These are phyloP conservation scores for Neurospora sp. DNA, from an alignment of 495 filamentous ascomycete species.

Conservation along the genomic window DNA sequence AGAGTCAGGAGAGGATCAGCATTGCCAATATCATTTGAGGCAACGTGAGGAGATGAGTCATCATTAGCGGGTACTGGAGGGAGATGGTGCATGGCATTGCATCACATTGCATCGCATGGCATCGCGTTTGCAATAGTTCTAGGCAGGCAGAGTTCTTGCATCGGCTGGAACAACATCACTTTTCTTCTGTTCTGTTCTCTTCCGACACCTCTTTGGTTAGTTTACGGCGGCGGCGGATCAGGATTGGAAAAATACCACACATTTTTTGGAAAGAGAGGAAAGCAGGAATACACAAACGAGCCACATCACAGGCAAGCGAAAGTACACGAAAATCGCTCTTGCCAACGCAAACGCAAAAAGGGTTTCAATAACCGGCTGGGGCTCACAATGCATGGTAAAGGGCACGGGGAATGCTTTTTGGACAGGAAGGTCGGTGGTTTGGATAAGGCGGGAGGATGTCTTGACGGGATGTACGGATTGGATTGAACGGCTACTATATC, in stretches of 20 bases:
- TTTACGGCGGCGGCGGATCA: not conserved
- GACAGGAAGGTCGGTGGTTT: not conserved
- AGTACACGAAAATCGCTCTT: not conserved
- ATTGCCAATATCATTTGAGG: conserved; percentile 69
- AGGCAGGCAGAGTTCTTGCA: not conserved
- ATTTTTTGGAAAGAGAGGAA: not conserved
- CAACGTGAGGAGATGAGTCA: not conserved
- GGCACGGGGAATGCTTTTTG: not conserved
- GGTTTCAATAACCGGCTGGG: not conserved
- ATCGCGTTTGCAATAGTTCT: not conserved
- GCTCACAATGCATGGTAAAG: not conserved
- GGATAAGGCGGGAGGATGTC: not conserved
- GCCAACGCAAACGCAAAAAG: not conserved
- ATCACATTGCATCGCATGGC: not conserved
- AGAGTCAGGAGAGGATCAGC: conserved; percentile 53
- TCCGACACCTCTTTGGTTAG: not conserved
- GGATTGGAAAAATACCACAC: not conserved
- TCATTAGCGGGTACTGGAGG: not conserved
- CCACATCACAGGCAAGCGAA: not conserved
- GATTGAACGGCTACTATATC: not conserved
- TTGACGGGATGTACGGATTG: not conserved
- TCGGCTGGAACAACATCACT: not conserved
- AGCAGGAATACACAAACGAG: not conserved
- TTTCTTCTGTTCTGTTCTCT: not conserved
- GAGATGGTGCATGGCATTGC: not conserved